phyloP scores from a whole-genome alignment of 1,284 basidiomycete genomes.

The Trichosporon coremiiforme region DNA sequence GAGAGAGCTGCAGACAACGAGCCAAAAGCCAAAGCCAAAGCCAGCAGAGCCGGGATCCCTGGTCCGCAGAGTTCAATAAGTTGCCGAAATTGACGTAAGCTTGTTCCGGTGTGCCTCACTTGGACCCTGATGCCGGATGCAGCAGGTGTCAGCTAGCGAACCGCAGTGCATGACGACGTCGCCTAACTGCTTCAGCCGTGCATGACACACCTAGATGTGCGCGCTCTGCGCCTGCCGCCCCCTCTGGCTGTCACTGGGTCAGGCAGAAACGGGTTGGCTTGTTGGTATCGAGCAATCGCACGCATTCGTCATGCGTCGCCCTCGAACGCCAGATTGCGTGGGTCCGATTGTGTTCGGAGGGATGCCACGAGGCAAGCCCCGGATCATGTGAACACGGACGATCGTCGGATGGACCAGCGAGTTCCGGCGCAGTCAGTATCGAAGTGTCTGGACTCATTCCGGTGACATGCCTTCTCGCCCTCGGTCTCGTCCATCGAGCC shows the following conservation, averaged over 20 bases:
- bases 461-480: not conserved
- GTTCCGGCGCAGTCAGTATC: not conserved
- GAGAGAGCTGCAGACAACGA: not conserved
- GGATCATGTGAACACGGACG: no score
- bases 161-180: no score
- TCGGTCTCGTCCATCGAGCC: not conserved
- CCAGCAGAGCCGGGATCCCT: not conserved
- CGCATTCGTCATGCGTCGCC: no score
- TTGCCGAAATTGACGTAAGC: conserved; percentile 17
- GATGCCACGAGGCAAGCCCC: conserved; percentile 1
- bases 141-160: no score
- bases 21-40: not conserved
- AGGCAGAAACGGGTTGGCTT: not conserved
- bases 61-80: not conserved
- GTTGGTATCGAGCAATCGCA: not conserved
- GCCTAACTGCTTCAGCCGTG: no score
- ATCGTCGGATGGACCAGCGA: conserved; percentile 5
- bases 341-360: no score
- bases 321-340: no score
- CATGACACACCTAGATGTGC: not conserved
- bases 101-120: conserved; percentile 5
- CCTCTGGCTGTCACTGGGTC: not conserved
- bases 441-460: not conserved
- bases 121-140: no score
- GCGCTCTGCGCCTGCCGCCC: no score